A percentile compares a stretch with the other conserved stretches of the same genome.
Evolutionary conservation across 768 basidiomycete genomes (phyloP).

Genomic region (Podaxis sp.): DNA sequence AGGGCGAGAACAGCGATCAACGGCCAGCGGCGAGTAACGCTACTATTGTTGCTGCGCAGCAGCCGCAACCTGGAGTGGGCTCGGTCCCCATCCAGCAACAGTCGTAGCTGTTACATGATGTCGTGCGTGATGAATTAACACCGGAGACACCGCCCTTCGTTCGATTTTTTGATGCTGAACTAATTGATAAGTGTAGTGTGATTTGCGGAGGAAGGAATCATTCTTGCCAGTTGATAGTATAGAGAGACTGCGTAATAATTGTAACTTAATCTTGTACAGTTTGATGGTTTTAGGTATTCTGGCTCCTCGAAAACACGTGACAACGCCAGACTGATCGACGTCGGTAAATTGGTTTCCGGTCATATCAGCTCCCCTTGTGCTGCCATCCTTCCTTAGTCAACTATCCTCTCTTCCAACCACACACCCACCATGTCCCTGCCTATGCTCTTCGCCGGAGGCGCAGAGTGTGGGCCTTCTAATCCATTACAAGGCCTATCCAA

Average conservation of each 20-base stretch:
- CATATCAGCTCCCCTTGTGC: neutral
- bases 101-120: neutral
- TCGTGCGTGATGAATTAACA: neutral
- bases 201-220: constrained; percentile 12
- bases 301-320: constrained; percentile 18
- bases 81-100: constrained; percentile 4
- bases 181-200: constrained; percentile 6
- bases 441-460: constrained; percentile 68
- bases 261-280: constrained; percentile 13
- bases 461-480: constrained; percentile 87
- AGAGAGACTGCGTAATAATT: constrained; percentile 9
- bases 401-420: constrained; percentile 13
- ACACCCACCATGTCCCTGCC: constrained; percentile 66
- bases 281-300: neutral
- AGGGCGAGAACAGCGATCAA: constrained; percentile 21
- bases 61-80: constrained; percentile 2
- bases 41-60: constrained; percentile 1
- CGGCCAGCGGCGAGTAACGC: constrained; percentile 4
- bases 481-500: constrained; percentile 80
- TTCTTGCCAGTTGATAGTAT: constrained; percentile 4
- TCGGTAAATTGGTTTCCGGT: constrained; percentile 8
- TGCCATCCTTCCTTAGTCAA: neutral
- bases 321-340: constrained; percentile 6
- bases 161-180: constrained; percentile 8
- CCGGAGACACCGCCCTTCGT: constrained; percentile 4